These are phyloP conservation scores for Metarhizium sp. DNA, from an alignment of 2,329 filamentous ascomycete species.

Conservation along the genomic window DNA sequence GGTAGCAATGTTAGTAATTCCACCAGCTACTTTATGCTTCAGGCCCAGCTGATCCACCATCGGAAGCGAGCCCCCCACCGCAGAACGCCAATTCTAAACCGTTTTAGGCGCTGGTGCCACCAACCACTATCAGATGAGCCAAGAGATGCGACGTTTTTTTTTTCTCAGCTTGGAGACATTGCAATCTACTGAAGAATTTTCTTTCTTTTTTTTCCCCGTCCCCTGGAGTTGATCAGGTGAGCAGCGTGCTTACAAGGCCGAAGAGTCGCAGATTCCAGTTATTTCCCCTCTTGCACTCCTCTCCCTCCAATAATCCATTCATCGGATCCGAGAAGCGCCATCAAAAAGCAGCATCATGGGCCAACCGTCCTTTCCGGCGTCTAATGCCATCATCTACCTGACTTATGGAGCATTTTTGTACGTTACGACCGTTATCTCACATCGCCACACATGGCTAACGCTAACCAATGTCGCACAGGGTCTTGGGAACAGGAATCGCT, in stretches of 20 bases:
- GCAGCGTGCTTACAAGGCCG: background rate
- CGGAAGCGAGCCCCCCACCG: background rate
- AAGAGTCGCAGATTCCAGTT: background rate
- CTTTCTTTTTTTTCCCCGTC: background rate
- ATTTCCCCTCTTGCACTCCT: background rate
- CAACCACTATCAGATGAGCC: background rate
- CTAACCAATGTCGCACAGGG: constrained; percentile 30
- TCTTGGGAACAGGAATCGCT: constrained; percentile 52
- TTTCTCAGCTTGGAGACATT: background rate
- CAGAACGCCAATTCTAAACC: background rate
- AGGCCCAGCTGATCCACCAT: no score
- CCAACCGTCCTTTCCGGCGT: constrained; percentile 63
- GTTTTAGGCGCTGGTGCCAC: background rate
- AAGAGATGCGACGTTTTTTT: background rate
- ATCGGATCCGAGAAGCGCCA: background rate
- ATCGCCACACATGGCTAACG: background rate
- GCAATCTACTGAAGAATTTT: background rate
- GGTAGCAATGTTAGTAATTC: no score
- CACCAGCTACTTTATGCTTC: no score
- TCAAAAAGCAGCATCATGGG: constrained; percentile 47
- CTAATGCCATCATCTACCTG: constrained; percentile 75
- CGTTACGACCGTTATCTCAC: constrained; percentile 16
- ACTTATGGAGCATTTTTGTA: constrained; percentile 74
- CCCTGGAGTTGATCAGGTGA: background rate
- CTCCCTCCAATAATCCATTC: no score